Conservation (phyloP, 2,329 filamentous ascomycete genomes). For the Exophiala dermatitidis region DNA sequence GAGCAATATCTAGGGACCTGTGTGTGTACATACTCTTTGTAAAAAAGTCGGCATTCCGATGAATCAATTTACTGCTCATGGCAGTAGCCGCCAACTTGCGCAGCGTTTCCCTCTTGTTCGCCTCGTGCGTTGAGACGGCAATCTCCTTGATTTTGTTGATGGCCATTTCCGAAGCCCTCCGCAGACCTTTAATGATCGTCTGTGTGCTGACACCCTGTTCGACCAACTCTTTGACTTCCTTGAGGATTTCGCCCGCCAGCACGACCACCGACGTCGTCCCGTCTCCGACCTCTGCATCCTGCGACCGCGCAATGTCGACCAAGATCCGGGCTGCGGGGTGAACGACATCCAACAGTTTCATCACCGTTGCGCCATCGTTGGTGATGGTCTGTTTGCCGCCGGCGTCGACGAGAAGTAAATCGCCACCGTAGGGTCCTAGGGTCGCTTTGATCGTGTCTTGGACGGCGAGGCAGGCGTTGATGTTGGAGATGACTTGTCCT, state of each 20-base stretch:
- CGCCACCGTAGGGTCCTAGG: slow-evolving; percentile 91
- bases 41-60: slow-evolving; percentile 93
- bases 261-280: slow-evolving; percentile 97
- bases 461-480: slow-evolving; percentile 94
- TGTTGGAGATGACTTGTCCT: slow-evolving; percentile 94
- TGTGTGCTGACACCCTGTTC: slow-evolving; percentile 96
- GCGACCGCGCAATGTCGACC: slow-evolving; percentile 94
- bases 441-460: slow-evolving; percentile 95
- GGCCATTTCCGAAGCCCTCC: slow-evolving; percentile 79
- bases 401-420: slow-evolving; percentile 88
- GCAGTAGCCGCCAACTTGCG: slow-evolving; percentile 85
- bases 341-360: slow-evolving; percentile 99
- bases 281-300: slow-evolving; percentile 98
- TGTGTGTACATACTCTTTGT: slow-evolving; percentile 68
- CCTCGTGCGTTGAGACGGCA: slow-evolving; percentile 74
- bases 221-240: slow-evolving; percentile 92
- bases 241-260: slow-evolving; percentile 91
- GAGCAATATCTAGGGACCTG: not conserved
- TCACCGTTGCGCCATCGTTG: slow-evolving; percentile 97
- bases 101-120: slow-evolving; percentile 78
- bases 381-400: slow-evolving; percentile 97
- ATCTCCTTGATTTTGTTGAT: slow-evolving; percentile 99
- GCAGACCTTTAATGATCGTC: slow-evolving; percentile 92
- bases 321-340: slow-evolving; percentile 95
- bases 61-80: slow-evolving; percentile 99